phyloP scores from a whole-genome alignment of 768 basidiomycete species.

The Russula olivacea region DNA sequence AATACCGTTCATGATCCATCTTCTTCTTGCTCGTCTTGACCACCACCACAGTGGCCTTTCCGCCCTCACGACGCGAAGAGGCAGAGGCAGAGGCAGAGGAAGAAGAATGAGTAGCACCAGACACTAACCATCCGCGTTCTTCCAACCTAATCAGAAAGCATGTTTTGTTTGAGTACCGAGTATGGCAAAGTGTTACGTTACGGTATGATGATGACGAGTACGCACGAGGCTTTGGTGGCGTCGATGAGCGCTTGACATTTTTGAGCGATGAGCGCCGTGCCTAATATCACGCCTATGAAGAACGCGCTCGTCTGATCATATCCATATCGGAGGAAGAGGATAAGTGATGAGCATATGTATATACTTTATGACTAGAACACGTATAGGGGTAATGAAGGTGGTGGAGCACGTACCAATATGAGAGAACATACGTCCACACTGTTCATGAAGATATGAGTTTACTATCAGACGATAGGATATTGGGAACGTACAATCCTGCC shows the following conservation, averaged over 20 bases:
- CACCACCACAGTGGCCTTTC: not conserved
- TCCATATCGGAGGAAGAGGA: not conserved
- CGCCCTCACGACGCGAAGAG: not conserved
- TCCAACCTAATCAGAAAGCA: not conserved
- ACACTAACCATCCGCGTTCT: conserved; percentile 1
- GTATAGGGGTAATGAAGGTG: not conserved
- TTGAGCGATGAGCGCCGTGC: not conserved
- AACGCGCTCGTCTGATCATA: conserved; percentile 1
- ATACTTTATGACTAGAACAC: not conserved
- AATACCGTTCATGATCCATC: conserved; percentile 3
- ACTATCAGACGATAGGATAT: not conserved
- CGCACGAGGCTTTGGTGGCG: conserved; percentile 12
- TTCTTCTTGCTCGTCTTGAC: not conserved
- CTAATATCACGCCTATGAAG: not conserved
- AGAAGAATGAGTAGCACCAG: not conserved
- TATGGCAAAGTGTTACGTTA: not conserved
- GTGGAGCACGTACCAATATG: not conserved
- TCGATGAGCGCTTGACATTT: conserved; percentile 4
- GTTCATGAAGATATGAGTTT: not conserved
- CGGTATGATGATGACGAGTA: not conserved
- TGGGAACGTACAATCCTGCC: not conserved
- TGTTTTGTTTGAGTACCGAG: not conserved
- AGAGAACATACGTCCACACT: conserved; percentile 6
- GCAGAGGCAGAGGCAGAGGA: too few relatives aligned
- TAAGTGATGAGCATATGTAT: not conserved